Conservation (phyloP, 306 rosid genomes). For the Phaseolus lunatus region DNA sequence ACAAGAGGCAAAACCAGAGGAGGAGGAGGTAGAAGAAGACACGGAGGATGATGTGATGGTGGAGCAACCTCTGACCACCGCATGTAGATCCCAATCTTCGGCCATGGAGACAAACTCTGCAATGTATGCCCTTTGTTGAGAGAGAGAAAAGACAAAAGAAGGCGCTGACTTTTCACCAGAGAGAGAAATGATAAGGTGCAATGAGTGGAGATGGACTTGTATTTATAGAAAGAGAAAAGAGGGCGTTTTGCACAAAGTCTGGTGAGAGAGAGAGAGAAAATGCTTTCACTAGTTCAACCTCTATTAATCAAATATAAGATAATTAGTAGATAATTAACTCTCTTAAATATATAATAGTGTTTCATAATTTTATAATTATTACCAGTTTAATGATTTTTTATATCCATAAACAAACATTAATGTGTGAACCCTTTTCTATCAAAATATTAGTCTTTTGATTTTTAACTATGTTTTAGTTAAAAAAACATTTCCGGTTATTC, state of each 20-base stretch:
- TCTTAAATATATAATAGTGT: no score
- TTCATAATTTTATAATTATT: no score
- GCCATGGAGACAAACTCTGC: constrained; percentile 59
- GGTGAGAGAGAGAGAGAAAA: constrained; percentile 21
- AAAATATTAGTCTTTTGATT: no score
- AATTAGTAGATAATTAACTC: no score
- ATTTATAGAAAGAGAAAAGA: constrained; percentile 49
- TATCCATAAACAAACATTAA: no score
- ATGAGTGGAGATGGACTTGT: constrained; percentile 46
- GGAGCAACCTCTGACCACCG: constrained; percentile 87
- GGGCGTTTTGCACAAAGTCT: constrained; percentile 21
- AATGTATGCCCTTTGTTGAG: constrained; percentile 31
- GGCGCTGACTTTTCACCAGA: constrained; percentile 61
- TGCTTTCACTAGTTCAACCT: neutral
- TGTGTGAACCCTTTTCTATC: no score
- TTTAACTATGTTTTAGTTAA: no score
- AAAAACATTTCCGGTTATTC: no score
- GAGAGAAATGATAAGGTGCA: constrained; percentile 45
- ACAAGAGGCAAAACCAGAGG: constrained; percentile 35
- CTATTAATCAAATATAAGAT: neutral
- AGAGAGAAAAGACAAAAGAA: constrained; percentile 57
- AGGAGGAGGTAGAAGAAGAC: constrained; percentile 21
- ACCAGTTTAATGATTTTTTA: no score
- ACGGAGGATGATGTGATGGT: constrained; percentile 39
- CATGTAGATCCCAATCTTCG: constrained; percentile 95